Percentiles rank a stretch among this genome's conserved stretches.
Conservation (phyloP, 2,329 filamentous ascomycete species). For the Hysterium pulicare region DNA sequence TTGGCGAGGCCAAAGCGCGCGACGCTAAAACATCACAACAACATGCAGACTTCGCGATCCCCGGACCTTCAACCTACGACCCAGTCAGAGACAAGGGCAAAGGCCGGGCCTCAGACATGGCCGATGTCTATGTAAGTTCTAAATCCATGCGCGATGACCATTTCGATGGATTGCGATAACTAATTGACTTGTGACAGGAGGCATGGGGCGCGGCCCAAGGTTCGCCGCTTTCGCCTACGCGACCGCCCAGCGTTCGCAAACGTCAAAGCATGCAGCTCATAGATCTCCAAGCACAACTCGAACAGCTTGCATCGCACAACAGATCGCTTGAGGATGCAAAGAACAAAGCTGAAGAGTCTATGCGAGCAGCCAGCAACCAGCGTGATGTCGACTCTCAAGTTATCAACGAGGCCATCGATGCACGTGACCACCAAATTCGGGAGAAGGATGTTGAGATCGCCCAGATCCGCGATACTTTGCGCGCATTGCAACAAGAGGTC, state of each 20-base stretch:
- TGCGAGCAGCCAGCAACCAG: slow-evolving; percentile 54
- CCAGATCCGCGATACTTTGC: slow-evolving; percentile 71
- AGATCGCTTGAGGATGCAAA: slow-evolving; percentile 71
- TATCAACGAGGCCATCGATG: slow-evolving; percentile 54
- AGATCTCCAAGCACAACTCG: slow-evolving; percentile 81
- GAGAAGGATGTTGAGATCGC: slow-evolving; percentile 87
- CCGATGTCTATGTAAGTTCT: slow-evolving; percentile 85
- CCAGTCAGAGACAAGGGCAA: slow-evolving; percentile 85
- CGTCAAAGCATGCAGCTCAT: slow-evolving; percentile 94
- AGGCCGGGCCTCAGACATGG: slow-evolving; percentile 69
- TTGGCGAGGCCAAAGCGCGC: slow-evolving; percentile 45
- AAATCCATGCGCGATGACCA: slow-evolving; percentile 8
- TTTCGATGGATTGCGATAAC: slow-evolving; percentile 12
- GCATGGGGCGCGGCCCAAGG: slow-evolving; percentile 87
- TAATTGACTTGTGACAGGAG: slow-evolving; percentile 59
- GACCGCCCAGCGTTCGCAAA: slow-evolving; percentile 92
- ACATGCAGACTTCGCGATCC: slow-evolving; percentile 35
- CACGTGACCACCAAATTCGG: slow-evolving; percentile 66
- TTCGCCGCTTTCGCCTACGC: slow-evolving; percentile 87
- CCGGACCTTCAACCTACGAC: slow-evolving; percentile 59
- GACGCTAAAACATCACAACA: slow-evolving; percentile 29
- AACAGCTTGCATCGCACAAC: slow-evolving; percentile 84
- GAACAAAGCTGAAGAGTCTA: slow-evolving; percentile 62
- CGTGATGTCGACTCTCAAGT: slow-evolving; percentile 51
- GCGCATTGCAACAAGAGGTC: slow-evolving; percentile 79